These are phyloP conservation scores for Aspergillus flavus DNA, from an alignment of 2,329 filamentous ascomycete species.

Conservation along the genomic window DNA sequence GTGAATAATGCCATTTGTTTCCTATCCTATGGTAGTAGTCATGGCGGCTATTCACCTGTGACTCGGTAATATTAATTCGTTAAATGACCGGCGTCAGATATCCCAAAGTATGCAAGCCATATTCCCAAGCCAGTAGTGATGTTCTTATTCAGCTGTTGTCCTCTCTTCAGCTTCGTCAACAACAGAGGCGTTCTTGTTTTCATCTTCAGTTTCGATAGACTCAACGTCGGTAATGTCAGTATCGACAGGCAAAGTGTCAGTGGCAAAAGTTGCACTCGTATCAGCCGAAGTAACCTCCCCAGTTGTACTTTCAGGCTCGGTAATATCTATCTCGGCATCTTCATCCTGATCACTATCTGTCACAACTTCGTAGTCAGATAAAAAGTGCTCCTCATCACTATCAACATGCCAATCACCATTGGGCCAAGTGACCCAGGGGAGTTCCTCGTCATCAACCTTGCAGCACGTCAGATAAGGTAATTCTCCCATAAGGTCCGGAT, in stretches of 20 bases:
- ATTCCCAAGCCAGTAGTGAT: not conserved
- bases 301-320: not conserved
- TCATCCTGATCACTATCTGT: not conserved
- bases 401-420: not conserved
- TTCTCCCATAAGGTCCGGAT: slow-evolving; percentile 34
- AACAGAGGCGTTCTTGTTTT: not conserved
- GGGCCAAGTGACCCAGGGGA: slow-evolving; percentile 10
- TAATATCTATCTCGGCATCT: not conserved
- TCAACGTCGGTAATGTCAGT: not conserved
- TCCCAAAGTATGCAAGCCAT: not conserved
- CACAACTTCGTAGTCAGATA: not conserved
- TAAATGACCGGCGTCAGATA: not conserved
- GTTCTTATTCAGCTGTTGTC: not conserved
- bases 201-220: not conserved
- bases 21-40: not conserved
- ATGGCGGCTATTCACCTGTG: not conserved
- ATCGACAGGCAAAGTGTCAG: not conserved
- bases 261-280: not conserved
- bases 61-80: not conserved
- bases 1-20: slow-evolving; percentile 11
- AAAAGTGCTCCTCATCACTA: not conserved
- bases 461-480: slow-evolving; percentile 51
- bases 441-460: slow-evolving; percentile 32
- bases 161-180: not conserved
- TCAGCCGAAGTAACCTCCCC: not conserved